phyloP scores from a whole-genome alignment of 805 yeast genomes.

The Kodamaea nitidulidarum region DNA sequence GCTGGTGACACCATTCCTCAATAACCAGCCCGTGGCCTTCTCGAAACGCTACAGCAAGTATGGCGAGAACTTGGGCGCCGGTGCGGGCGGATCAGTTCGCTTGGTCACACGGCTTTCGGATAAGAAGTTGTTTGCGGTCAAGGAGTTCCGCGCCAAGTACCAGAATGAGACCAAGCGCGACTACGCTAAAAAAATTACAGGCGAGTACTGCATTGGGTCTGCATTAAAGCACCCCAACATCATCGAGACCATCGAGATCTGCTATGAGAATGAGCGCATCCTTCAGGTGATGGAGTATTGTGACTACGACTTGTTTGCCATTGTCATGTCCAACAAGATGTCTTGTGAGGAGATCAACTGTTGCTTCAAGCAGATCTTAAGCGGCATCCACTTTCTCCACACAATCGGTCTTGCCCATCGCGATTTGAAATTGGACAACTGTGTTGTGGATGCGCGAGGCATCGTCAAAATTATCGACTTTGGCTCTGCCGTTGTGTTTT shows the following conservation, averaged over 20 bases:
- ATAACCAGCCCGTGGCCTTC: constrained; percentile 45
- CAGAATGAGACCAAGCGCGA: constrained; percentile 74
- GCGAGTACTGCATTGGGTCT: constrained; percentile 91
- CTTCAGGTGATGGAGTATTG: constrained; percentile 94
- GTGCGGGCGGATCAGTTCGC: constrained; percentile 91
- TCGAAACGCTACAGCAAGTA: constrained; percentile 74
- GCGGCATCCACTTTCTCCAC: constrained; percentile 79
- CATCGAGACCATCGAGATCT: constrained; percentile 85
- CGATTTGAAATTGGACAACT: constrained; percentile 87
- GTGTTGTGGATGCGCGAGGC: constrained; percentile 80
- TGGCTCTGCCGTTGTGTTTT: constrained; percentile 89
- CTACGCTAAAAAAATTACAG: constrained; percentile 87
- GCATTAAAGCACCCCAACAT: constrained; percentile 87
- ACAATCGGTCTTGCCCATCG: constrained; percentile 85
- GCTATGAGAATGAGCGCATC: constrained; percentile 81
- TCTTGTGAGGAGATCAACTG: constrained; percentile 72
- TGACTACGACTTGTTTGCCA: constrained; percentile 88
- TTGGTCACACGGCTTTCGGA: constrained; percentile 67
- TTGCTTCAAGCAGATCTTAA: constrained; percentile 81
- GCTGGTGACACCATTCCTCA: constrained; percentile 29
- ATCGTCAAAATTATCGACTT: constrained; percentile 88
- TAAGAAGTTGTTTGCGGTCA: constrained; percentile 78
- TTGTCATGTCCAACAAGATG: constrained; percentile 93
- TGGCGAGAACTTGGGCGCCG: constrained; percentile 87
- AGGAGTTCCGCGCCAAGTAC: constrained; percentile 80